Conservation (phyloP, 1,284 basidiomycete species). For the Naganishia cerealis region DNA sequence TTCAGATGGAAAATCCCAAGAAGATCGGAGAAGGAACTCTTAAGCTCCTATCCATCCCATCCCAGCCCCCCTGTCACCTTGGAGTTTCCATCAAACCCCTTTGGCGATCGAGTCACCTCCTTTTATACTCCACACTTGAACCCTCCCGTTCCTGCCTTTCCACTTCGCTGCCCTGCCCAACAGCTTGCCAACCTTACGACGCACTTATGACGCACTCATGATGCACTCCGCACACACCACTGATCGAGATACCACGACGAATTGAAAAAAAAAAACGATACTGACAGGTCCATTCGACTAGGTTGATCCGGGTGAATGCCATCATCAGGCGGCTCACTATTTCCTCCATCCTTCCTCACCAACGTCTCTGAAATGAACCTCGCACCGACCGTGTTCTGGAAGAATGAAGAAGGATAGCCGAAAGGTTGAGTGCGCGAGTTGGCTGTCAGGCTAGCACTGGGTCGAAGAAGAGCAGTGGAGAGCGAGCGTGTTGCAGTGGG, state of each 20-base stretch:
- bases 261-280: constrained; percentile 13
- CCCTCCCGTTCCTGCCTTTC: neutral
- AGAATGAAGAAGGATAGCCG: neutral
- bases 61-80: neutral
- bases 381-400: constrained; percentile 7
- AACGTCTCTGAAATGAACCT: constrained; percentile 26
- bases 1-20: neutral
- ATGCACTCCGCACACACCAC: neutral
- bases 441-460: neutral
- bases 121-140: neutral
- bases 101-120: neutral
- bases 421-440: neutral
- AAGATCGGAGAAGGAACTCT: constrained; percentile 29
- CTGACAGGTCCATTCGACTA: constrained; percentile 37
- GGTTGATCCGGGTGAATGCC: constrained; percentile 35
- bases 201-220: too few species aligned
- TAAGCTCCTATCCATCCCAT: constrained; percentile 9
- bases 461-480: constrained; percentile 24
- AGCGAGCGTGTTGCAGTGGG: constrained; percentile 10
- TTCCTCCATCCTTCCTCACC: constrained; percentile 33
- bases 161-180: neutral
- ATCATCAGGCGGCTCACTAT: constrained; percentile 31
- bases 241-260: neutral
- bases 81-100: constrained; percentile 2
- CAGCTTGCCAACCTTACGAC: neutral